Evolutionary conservation across 495 filamentous ascomycete species (phyloP).

Genomic region (Penicillium bovifimosum): DNA sequence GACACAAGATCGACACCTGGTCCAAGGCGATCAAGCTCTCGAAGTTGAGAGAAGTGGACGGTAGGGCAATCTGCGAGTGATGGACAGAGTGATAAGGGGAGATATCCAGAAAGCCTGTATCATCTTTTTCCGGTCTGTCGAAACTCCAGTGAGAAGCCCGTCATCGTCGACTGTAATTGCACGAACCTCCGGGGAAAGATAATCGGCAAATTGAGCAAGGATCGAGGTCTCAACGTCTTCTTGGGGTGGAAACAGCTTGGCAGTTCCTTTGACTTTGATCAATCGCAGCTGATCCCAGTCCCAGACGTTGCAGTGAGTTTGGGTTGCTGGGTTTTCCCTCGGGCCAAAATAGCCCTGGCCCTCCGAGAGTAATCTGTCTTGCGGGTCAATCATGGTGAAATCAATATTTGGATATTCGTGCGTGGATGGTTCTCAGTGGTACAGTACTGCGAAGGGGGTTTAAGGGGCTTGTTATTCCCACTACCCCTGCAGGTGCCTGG

Average conservation of each 20-base stretch:
- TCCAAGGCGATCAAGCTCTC: conserved; percentile 16
- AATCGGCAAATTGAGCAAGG: conserved; percentile 15
- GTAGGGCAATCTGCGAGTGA: conserved; percentile 13
- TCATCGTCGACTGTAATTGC: conserved; percentile 19
- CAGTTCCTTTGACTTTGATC: conserved; percentile 21
- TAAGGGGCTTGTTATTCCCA: no score
- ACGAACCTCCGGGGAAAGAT: conserved; percentile 13
- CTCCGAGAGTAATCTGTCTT: conserved; percentile 15
- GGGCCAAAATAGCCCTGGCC: conserved; percentile 15
- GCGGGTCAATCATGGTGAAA: conserved; percentile 6
- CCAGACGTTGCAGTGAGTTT: conserved; percentile 20
- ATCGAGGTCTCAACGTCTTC: conserved; percentile 11
- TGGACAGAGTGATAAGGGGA: conserved; percentile 10
- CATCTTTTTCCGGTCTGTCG: conserved; percentile 20
- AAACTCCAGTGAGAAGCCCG: conserved; percentile 18
- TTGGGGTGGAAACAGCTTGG: conserved; percentile 19
- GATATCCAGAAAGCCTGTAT: conserved; percentile 16
- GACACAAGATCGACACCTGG: conserved; percentile 9
- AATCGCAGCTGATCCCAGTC: conserved; percentile 18
- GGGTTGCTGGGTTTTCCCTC: conserved; percentile 6
- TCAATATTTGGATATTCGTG: no score
- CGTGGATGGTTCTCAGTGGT: no score
- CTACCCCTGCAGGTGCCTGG: neutral
- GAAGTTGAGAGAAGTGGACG: conserved; percentile 7
- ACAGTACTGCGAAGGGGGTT: no score